Percentiles rank a stretch among this genome's conserved stretches.
Conservation (phyloP, 164 flowering plant genomes). For the Berberis thunbergii region DNA sequence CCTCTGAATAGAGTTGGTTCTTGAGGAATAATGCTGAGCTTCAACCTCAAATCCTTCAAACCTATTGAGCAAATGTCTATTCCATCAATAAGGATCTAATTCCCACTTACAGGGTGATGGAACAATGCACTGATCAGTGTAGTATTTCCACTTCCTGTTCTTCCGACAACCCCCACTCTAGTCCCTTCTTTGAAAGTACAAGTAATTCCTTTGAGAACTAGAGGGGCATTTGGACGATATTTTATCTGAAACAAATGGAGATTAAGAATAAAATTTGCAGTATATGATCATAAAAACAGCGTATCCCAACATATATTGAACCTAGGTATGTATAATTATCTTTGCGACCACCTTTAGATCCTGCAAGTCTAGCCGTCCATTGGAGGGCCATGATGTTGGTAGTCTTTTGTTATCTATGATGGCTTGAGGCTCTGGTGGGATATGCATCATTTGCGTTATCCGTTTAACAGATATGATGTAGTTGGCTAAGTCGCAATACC, state of each 20-base stretch:
- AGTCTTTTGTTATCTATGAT: conserved; percentile 55
- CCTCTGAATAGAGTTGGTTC: conserved; percentile 78
- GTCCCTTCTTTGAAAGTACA: conserved; percentile 69
- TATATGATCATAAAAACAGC: too few relatives aligned
- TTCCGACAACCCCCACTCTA: conserved; percentile 65
- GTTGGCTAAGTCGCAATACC: conserved; percentile 64
- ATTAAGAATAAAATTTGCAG: too few relatives aligned
- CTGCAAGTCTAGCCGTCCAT: conserved; percentile 59
- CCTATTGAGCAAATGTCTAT: conserved; percentile 67
- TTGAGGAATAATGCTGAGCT: conserved; percentile 86
- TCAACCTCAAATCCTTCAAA: conserved; percentile 62
- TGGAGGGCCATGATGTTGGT: conserved; percentile 66
- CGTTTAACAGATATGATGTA: conserved; percentile 77
- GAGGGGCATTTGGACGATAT: conserved; percentile 66
- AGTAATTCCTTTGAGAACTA: conserved; percentile 76
- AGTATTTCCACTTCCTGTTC: conserved; percentile 92
- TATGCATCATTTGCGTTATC: conserved; percentile 72
- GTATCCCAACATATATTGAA: too few relatives aligned
- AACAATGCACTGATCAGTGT: conserved; percentile 78
- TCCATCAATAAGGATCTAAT: conserved; percentile 49
- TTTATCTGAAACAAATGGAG: conserved; percentile 38
- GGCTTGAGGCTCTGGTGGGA: conserved; percentile 73
- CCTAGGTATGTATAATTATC: too few relatives aligned
- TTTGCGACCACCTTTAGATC: conserved; percentile 38
- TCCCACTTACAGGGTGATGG: conserved; percentile 63